Base-by-base conservation (phyloP, 495 filamentous ascomycete species). In the Letharia lupina region DNA sequence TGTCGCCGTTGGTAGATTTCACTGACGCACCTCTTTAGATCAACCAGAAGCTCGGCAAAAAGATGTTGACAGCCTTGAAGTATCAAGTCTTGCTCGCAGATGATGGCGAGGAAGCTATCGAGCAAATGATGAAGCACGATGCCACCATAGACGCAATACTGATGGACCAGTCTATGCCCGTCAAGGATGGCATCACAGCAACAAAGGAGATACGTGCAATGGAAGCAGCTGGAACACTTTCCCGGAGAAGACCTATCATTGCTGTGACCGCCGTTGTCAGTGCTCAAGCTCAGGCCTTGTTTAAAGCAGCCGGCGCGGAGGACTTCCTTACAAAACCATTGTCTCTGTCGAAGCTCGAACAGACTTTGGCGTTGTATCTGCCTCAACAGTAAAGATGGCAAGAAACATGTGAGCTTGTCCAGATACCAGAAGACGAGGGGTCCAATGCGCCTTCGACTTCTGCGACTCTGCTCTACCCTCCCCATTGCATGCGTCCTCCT, bases 71-170 rank as follows among this genome's bases (percentile, higher is more conserved):
- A 42, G 54, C 67, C 7, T 60, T 73, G 15, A 65, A 66, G 37
- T 72, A 72, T 50, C 57, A 62, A 23, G 72, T 73, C 13, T 31
- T 69, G 44, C 83, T 80, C 10, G 86, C 87, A 0, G 72, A 74
- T 33, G 84, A 89, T 63, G 87, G 87, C 6, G 76, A 83, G 2
- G 76, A 83, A 35, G 86, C 86, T 11, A 65, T 89, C 9, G 76
- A 87, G 20, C 77, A 78, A 35, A 86, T 81, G 66, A 76, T 77
- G 64, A 59, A 70, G 0, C 72, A 70, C 6, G 54, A 58, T 13
- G 64, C 60, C 4, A 68, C 40, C 37, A 83, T 73, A 23, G 70
- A 73, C 52, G 60, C 65, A 40, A 70, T 73, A 45, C 63, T 73
- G 16, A 73, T 73, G 70, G 72, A 73, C 48, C 68, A 73, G 59